A percentile compares a stretch with the other conserved stretches of the same genome.
Evolutionary conservation across 495 filamentous ascomycete species (phyloP).

Genomic region (Xylaria curta): DNA sequence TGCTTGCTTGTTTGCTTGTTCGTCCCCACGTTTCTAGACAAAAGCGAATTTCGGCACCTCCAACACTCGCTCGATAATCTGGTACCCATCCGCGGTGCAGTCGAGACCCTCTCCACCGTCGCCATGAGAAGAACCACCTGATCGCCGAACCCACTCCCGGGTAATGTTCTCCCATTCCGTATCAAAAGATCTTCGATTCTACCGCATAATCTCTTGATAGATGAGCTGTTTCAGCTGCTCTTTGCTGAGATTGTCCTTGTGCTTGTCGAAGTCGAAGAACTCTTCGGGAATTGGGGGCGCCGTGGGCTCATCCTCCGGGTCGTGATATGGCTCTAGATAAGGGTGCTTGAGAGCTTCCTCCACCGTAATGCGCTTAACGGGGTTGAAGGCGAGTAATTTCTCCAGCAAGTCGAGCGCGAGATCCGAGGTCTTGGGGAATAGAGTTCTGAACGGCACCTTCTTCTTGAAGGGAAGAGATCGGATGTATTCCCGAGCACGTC

Average conservation of each 20-base stretch:
- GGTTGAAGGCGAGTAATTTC: constrained; percentile 96
- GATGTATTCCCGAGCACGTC: constrained; percentile 97
- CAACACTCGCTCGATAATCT: constrained; percentile 17
- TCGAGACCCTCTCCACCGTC: background rate
- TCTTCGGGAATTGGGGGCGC: constrained; percentile 95
- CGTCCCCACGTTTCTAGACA: constrained; percentile 8
- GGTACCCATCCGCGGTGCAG: background rate
- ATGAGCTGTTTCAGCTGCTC: constrained; percentile 97
- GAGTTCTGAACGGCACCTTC: constrained; percentile 95
- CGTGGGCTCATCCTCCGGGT: constrained; percentile 98
- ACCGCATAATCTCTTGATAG: constrained; percentile 99
- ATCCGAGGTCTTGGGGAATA: constrained; percentile 97
- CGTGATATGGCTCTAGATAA: constrained; percentile 98
- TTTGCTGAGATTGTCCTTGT: constrained; percentile 98
- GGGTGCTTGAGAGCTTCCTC: constrained; percentile 97
- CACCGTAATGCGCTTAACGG: constrained; percentile 96
- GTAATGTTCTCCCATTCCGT: background rate
- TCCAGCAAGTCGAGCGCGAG: constrained; percentile 93
- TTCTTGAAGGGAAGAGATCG: constrained; percentile 99
- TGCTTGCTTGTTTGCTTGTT: constrained; percentile 9
- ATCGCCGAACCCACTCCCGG: constrained; percentile 1
- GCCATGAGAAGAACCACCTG: background rate
- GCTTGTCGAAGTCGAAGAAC: constrained; percentile 99
- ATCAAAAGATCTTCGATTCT: constrained; percentile 39
- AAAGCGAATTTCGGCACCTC: constrained; percentile 14